A percentile compares a stretch with the other conserved stretches of the same genome.
phyloP scores from a whole-genome alignment of 495 filamentous ascomycete genomes.

The Lophiostoma macrostomum region DNA sequence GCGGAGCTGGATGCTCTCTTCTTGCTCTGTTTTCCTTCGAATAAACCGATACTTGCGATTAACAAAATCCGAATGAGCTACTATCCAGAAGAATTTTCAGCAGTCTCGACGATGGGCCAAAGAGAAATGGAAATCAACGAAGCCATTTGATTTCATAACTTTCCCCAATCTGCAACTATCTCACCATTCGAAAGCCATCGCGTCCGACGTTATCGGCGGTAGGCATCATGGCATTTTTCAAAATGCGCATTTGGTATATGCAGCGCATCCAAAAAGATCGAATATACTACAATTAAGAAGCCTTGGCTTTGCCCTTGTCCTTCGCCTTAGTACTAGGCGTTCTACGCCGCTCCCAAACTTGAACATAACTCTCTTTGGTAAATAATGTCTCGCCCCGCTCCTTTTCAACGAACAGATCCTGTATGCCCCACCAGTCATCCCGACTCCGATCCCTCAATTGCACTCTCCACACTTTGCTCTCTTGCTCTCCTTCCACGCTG shows the following conservation, averaged over 20 bases:
- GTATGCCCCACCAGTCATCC: slow-evolving; percentile 86
- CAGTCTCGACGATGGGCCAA: no score
- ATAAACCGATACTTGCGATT: no score
- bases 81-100: background rate
- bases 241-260: background rate
- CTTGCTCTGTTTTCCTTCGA: no score
- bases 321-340: slow-evolving; percentile 47
- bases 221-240: background rate
- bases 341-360: slow-evolving; percentile 97
- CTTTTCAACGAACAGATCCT: slow-evolving; percentile 90
- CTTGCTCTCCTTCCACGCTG: slow-evolving; percentile 74
- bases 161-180: no score
- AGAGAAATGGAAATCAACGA: no score
- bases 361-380: slow-evolving; percentile 87
- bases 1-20: no score
- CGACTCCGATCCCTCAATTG: slow-evolving; percentile 57
- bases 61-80: no score
- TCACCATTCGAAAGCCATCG: no score
- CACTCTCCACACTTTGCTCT: slow-evolving; percentile 75
- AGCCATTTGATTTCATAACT: no score
- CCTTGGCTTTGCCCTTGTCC: slow-evolving; percentile 11
- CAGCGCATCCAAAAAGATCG: background rate
- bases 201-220: no score
- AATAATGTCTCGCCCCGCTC: slow-evolving; percentile 83
- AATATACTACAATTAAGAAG: background rate